Evolutionary conservation across 2,329 filamentous ascomycete species (phyloP), one percentile per base, ranked within the genome.

Genomic region (Purpureocillium takamizusanense): DNA sequence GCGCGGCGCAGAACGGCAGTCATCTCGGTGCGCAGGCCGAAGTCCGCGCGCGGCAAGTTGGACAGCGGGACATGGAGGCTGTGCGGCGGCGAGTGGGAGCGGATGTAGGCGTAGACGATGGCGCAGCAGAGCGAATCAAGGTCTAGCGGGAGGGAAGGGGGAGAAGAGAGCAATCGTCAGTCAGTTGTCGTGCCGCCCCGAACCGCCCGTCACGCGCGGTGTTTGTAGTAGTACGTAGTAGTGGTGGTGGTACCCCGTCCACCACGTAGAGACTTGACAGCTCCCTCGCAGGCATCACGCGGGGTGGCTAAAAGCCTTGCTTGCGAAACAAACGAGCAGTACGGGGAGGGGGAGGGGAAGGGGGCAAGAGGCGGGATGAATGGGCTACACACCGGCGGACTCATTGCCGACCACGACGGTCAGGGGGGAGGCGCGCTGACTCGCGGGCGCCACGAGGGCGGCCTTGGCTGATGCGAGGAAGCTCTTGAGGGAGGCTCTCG

Each of bases 51-150:
- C 2, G 75, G 72, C 12, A 92, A 72, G 55, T 89, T 85, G 42
- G 80, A 76, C 33, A 94, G 63, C 13, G 86, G 86, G 34, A 90
- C 76, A 53, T 86, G 81, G 28, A 83, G 63, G 36, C 59, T 62
- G 40, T 70, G 65, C 11, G 66, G 67, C 4, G 73, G 62, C 4
- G 70, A 56, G 52, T 78, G 72, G 27, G 77, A 82, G 46, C 78
- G 76, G 29, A 90, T 65, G 59, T 89, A 92, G 40, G 86, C 83
- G 42, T 83, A 77, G 18, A 89, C 61, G 14, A 92, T 62, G 18
- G 85, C 76, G 21, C 78, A 82, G 57, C 82, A 85, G 48, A 92
- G 73, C 2, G 85, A 89, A 62, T 92, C 86, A 39, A 92, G 78
- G 49, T 92, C 86, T 84, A 14, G 4, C 21, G 21, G 21, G 21